Conservation (phyloP, 768 basidiomycete species). For the Tremella mesenterica region DNA sequence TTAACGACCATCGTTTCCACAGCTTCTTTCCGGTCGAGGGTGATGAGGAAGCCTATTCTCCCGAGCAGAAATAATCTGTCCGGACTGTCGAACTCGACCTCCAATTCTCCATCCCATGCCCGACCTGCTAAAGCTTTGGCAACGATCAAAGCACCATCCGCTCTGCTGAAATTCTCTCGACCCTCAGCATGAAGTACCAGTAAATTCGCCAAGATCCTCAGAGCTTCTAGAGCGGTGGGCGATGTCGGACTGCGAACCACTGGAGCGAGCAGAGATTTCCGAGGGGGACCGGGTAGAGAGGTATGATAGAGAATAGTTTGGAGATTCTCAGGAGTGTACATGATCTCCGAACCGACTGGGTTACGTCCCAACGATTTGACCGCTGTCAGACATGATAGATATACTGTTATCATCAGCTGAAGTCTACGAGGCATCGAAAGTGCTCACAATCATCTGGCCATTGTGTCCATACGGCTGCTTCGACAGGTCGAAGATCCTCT, state of each 20-base stretch:
- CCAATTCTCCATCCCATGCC: background rate
- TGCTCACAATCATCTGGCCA: conserved; percentile 55
- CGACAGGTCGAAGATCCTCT: conserved; percentile 51
- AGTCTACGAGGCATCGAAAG: background rate
- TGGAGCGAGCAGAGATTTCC: conserved; percentile 3
- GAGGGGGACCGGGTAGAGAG: conserved; percentile 15
- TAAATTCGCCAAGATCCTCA: conserved; percentile 60
- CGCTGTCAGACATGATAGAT: conserved; percentile 58
- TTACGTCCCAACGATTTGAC: conserved; percentile 68
- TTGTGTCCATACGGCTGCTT: conserved; percentile 47
- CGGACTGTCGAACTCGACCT: background rate
- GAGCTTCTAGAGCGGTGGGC: conserved; percentile 20
- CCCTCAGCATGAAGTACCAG: conserved; percentile 43
- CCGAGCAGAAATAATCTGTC: conserved; percentile 33
- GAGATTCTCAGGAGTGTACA: conserved; percentile 51
- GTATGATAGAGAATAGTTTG: conserved; percentile 25
- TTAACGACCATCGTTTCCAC: conserved; percentile 37
- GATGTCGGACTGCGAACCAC: background rate
- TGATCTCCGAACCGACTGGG: conserved; percentile 55
- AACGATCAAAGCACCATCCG: conserved; percentile 17
- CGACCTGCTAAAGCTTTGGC: conserved; percentile 20
- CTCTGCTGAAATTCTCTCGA: conserved; percentile 12
- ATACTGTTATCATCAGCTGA: conserved; percentile 49
- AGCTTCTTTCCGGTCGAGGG: conserved; percentile 18
- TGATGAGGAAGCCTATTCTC: conserved; percentile 29